Base-by-base conservation (phyloP, 2,329 filamentous ascomycete species). In the Furcasterigmium furcatum region DNA sequence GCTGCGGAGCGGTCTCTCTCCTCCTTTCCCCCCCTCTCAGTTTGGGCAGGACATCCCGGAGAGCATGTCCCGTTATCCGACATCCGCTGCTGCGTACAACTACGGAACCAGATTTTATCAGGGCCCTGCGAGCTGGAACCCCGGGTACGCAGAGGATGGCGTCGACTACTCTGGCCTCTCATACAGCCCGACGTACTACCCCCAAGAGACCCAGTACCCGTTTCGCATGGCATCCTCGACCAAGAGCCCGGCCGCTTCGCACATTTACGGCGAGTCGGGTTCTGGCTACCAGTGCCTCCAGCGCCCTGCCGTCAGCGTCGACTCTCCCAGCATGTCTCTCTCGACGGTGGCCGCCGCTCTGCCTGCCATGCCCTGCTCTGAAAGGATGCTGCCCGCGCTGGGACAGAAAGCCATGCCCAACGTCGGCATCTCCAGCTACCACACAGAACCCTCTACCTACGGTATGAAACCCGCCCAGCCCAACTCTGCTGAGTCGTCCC, bases 261-360 rank as follows among this genome's bases (percentile, higher is more conserved):
- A 59, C 9, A 51, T 69, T 18, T 72, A 68, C 42, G 53, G 67
- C 40, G 67, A 71, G 8, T 41, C 64, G 0, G 65, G 66, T 14
- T 36, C 63, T 1, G 20, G 54, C 0, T 67, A 66, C 30, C 57
- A 59, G 4, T 71, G 70, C n/a, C 59, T 65, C 8, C 67, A 68
- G 32, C 65, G 69, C 2, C 63, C 65, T 5, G 45, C 57, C 1
- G 44, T 46, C 2, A 56, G 39, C 29, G 14, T 57, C 1, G 52
- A 54, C 16, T 55, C 30, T 36, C 57, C 65, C 4, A 64, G 58
- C 35, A 69, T 72, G 49, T 68, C 67, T 7, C 59, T 72, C n/a
- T 65, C 67, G 1, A 59, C 60, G 34, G 67, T 71, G 45, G 67
- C 68, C 6, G 66, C 69, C 0, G 67, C 68, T 0, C 58, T 73